These are phyloP conservation scores for Ophiocordyceps sinensis DNA, from an alignment of 2,329 filamentous ascomycete species.

Conservation along the genomic window DNA sequence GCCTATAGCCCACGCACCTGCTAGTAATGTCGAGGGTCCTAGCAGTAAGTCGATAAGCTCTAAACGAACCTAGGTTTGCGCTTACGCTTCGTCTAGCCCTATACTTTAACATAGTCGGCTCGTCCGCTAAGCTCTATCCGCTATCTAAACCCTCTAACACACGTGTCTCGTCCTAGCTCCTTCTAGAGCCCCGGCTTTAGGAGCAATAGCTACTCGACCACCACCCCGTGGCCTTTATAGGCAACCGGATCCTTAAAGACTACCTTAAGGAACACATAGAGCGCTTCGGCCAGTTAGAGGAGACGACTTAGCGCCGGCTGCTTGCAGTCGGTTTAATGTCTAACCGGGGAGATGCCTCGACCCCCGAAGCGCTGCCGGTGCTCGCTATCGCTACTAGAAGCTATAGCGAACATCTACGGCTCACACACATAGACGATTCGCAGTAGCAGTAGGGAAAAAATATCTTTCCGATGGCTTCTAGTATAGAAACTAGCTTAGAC, in stretches of 20 bases:
- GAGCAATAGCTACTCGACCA: constrained; percentile 34
- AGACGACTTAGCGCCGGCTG: constrained; percentile 15
- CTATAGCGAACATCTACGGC: constrained; percentile 40
- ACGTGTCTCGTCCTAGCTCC: constrained; percentile 10
- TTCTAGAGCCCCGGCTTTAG: constrained; percentile 20
- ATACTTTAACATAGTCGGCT: constrained; percentile 16
- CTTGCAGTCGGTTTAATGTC: constrained; percentile 42
- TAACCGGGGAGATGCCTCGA: constrained; percentile 19
- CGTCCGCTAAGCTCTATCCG: constrained; percentile 18
- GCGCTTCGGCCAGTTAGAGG: constrained; percentile 13
- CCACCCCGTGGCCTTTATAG: constrained; percentile 34
- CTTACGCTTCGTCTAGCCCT: constrained; percentile 9
- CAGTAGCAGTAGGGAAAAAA: constrained; percentile 39
- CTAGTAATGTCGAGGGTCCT: constrained; percentile 9
- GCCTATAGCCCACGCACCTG: constrained; percentile 15
- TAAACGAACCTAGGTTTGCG: neutral
- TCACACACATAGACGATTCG: constrained; percentile 35
- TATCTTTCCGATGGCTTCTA: constrained; percentile 33
- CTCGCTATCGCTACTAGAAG: constrained; percentile 39
- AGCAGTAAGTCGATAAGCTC: constrained; percentile 5
- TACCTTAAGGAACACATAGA: constrained; percentile 23
- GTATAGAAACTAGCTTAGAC: constrained; percentile 39
- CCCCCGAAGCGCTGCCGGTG: constrained; percentile 15
- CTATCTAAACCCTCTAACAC: constrained; percentile 14
- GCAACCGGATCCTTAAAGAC: constrained; percentile 16